phyloP scores from a whole-genome alignment of 805 yeast species.

The Metschnikowia lochheadii region DNA sequence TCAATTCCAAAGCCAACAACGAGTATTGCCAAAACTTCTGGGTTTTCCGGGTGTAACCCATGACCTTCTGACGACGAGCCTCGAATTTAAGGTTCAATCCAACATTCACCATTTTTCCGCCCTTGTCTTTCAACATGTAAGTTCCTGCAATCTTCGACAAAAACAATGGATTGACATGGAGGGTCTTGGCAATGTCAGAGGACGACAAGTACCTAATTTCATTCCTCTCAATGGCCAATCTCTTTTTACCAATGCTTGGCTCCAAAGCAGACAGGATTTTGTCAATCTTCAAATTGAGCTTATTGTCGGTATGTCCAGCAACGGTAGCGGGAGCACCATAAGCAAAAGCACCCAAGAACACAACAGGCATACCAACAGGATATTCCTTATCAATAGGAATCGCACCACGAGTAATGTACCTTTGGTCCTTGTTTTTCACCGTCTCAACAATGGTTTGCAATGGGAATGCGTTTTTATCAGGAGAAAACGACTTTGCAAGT shows the following conservation, averaged over 20 bases:
- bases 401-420: constrained; percentile 71
- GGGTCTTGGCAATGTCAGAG: constrained; percentile 53
- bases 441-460: constrained; percentile 73
- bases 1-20: constrained; percentile 61
- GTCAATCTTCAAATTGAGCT: constrained; percentile 48
- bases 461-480: constrained; percentile 58
- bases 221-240: constrained; percentile 54
- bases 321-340: constrained; percentile 78
- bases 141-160: constrained; percentile 77
- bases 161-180: constrained; percentile 58
- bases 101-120: constrained; percentile 50
- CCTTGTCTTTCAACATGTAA: constrained; percentile 52
- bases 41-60: constrained; percentile 76
- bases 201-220: constrained; percentile 62
- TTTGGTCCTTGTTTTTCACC: constrained; percentile 66
- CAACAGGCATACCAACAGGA: constrained; percentile 66
- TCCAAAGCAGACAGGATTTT: constrained; percentile 44
- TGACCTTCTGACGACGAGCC: constrained; percentile 70
- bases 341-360: constrained; percentile 80
- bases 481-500: constrained; percentile 64
- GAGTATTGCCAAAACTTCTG: constrained; percentile 76
- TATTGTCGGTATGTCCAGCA: constrained; percentile 49
- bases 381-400: constrained; percentile 76
- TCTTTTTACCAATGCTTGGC: constrained; percentile 59
- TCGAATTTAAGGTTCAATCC: constrained; percentile 87